Conservation (phyloP, 805 yeast species). For the Candida xyloterini region DNA sequence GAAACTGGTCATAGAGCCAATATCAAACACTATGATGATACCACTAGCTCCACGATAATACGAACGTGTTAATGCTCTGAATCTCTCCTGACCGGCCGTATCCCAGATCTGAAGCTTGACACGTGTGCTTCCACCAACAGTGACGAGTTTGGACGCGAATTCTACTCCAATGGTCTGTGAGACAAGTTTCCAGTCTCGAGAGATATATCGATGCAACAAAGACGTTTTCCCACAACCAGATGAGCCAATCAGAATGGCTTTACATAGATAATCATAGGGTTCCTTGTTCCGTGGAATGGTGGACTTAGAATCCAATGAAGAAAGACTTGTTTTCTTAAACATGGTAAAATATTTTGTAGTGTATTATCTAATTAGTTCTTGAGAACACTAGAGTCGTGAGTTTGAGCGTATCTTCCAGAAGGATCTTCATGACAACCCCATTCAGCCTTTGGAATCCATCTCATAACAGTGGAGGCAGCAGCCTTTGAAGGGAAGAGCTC, state of each 20-base stretch:
- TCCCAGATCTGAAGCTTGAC: constrained; percentile 31
- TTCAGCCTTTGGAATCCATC: constrained; percentile 99
- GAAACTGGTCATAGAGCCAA: constrained; percentile 26
- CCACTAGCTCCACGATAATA: constrained; percentile 40
- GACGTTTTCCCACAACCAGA: constrained; percentile 27
- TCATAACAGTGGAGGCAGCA: constrained; percentile 95
- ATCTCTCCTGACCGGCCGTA: constrained; percentile 27
- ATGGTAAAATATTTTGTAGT: constrained; percentile 2
- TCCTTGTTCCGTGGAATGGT: constrained; percentile 18
- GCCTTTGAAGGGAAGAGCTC: constrained; percentile 87
- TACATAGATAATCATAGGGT: constrained; percentile 36
- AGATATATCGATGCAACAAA: constrained; percentile 36
- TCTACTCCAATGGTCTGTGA: constrained; percentile 42
- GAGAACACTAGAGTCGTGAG: constrained; percentile 69
- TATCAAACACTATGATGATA: constrained; percentile 35
- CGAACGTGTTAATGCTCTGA: constrained; percentile 36
- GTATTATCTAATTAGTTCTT: constrained; percentile 4
- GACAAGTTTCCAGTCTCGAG: constrained; percentile 28
- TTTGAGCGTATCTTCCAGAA: constrained; percentile 92
- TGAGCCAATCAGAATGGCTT: constrained; percentile 19
- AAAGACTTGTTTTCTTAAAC: constrained; percentile 16
- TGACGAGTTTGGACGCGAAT: constrained; percentile 33
- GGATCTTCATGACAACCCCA: constrained; percentile 99
- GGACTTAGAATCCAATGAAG: constrained; percentile 22
- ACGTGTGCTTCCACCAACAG: constrained; percentile 19